phyloP scores from a whole-genome alignment of 2,329 filamentous ascomycete species.

The Fonsecaea erecta region DNA sequence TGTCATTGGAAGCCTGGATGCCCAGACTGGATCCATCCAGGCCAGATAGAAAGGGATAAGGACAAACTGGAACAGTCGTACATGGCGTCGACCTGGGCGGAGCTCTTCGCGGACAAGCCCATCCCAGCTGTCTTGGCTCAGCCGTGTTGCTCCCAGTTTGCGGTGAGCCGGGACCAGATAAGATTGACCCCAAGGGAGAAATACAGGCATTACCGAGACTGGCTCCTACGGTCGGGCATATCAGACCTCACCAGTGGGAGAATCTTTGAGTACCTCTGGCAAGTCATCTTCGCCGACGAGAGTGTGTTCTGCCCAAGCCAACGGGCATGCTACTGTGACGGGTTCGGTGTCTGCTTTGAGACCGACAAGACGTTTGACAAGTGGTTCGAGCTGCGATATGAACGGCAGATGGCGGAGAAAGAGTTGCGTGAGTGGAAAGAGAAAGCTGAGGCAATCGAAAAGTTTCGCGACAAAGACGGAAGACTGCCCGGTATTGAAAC shows the following conservation, averaged over 20 bases:
- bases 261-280: conserved; percentile 69
- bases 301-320: conserved; percentile 53
- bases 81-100: conserved; percentile 53
- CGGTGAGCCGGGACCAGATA: conserved; percentile 62
- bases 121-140: conserved; percentile 60
- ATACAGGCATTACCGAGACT: conserved; percentile 64
- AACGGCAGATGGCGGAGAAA: conserved; percentile 48
- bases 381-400: conserved; percentile 54
- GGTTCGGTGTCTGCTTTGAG: conserved; percentile 66
- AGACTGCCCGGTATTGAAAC: conserved; percentile 30
- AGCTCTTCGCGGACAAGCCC: conserved; percentile 52
- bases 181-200: conserved; percentile 57
- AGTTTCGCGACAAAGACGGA: conserved; percentile 34
- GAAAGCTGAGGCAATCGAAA: conserved; percentile 44
- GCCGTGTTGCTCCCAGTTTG: conserved; percentile 69
- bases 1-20: conserved; percentile 64
- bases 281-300: conserved; percentile 63
- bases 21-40: conserved; percentile 62
- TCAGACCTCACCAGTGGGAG: conserved; percentile 62
- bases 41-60: conserved; percentile 44
- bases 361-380: conserved; percentile 54
- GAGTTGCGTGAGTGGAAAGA: conserved; percentile 51
- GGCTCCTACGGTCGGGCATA: conserved; percentile 63
- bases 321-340: conserved; percentile 66
- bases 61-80: conserved; percentile 54